Evolutionary conservation across 108 stramenopile species (phyloP).

Genomic region (Cyclotella choctawhatcheeana): DNA sequence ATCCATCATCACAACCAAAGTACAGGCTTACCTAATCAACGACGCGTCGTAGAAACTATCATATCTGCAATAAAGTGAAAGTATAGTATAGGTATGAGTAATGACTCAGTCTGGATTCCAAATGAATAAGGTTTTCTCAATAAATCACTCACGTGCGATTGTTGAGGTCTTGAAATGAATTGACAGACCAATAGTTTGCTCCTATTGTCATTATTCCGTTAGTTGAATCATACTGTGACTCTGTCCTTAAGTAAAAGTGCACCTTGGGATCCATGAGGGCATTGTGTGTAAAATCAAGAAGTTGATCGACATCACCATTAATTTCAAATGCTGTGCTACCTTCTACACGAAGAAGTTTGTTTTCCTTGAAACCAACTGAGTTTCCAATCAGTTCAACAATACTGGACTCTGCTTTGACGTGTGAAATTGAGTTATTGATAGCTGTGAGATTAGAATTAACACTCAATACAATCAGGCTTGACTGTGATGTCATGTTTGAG

Average conservation of each 20-base stretch:
- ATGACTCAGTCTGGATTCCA: too few species aligned
- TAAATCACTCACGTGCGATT: too few species aligned
- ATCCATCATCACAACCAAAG: too few species aligned
- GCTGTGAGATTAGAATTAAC: background rate
- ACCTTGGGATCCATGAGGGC: background rate
- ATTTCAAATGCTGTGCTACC: background rate
- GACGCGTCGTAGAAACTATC: conserved; percentile 16
- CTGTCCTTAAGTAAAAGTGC: conserved; percentile 13
- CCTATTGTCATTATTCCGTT: conserved; percentile 4
- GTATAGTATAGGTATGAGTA: background rate
- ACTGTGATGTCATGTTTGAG: background rate
- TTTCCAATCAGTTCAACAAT: background rate
- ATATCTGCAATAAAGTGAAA: too few species aligned
- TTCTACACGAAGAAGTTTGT: background rate
- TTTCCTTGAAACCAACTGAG: background rate
- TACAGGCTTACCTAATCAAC: too few species aligned
- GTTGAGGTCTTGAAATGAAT: too few species aligned
- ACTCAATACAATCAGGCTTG: background rate
- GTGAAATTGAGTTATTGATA: background rate
- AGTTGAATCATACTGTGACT: background rate
- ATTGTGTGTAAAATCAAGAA: conserved; percentile 9
- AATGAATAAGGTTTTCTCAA: too few species aligned
- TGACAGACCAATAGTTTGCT: conserved; percentile 22
- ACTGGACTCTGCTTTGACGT: background rate
- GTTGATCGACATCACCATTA: background rate